A percentile compares a stretch with the other conserved stretches of the same genome.
These are phyloP conservation scores for Calonectria pauciramosa DNA, from an alignment of 2,329 filamentous ascomycete genomes.

Conservation along the genomic window DNA sequence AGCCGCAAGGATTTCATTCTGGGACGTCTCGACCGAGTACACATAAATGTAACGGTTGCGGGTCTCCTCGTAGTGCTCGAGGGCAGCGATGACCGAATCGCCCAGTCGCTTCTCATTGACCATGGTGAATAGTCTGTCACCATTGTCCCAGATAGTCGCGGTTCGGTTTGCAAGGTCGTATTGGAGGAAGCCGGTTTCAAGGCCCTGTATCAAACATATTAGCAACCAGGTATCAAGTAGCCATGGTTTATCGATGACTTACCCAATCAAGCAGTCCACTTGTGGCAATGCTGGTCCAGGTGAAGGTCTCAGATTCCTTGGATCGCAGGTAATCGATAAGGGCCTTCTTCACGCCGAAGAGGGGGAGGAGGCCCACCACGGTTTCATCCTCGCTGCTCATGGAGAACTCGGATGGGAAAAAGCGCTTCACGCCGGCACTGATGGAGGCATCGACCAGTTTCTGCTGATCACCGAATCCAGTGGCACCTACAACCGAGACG, in stretches of 20 bases:
- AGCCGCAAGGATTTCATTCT: slow-evolving; percentile 51
- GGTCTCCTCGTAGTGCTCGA: slow-evolving; percentile 60
- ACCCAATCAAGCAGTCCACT: slow-evolving; percentile 46
- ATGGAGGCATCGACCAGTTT: slow-evolving; percentile 66
- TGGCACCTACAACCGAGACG: slow-evolving; percentile 60
- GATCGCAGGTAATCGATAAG: slow-evolving; percentile 31
- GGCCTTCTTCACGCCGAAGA: slow-evolving; percentile 37
- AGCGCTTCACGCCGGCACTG: slow-evolving; percentile 65
- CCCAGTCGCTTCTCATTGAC: slow-evolving; percentile 50
- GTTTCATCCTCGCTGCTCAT: slow-evolving; percentile 46
- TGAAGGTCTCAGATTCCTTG: slow-evolving; percentile 28
- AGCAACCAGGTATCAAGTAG: neutral
- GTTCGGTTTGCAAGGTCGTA: slow-evolving; percentile 26
- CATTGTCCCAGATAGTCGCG: slow-evolving; percentile 31
- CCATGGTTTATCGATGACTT: neutral
- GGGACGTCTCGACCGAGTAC: slow-evolving; percentile 62
- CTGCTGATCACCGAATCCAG: slow-evolving; percentile 57
- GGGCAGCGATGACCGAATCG: slow-evolving; percentile 60
- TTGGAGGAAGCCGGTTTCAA: slow-evolving; percentile 30
- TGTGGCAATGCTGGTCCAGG: slow-evolving; percentile 49
- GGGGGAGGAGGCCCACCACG: slow-evolving; percentile 32
- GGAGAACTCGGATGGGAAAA: slow-evolving; percentile 67
- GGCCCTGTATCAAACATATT: neutral
- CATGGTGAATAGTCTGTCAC: slow-evolving; percentile 30
- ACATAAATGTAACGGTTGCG: slow-evolving; percentile 68